Percentiles rank a stretch among this genome's conserved stretches.
Conservation (phyloP, 2,329 filamentous ascomycete genomes). For the Trichoderma sp. region DNA sequence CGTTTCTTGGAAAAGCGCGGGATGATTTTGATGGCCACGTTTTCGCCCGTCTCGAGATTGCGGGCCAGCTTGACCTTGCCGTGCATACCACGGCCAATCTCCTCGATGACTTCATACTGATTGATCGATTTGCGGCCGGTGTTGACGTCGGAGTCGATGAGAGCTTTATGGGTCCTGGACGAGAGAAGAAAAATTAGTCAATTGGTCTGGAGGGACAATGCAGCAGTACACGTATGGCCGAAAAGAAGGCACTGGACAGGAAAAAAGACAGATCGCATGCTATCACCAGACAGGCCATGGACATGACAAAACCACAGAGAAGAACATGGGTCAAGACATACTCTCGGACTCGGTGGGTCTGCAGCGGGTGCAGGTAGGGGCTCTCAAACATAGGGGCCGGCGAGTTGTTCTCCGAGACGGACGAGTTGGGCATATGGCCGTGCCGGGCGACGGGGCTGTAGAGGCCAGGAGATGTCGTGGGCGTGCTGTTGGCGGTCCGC, state of each 20-base stretch:
- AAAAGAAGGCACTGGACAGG: neutral
- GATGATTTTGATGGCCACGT: slow-evolving; percentile 98
- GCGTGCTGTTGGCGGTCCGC: slow-evolving; percentile 58
- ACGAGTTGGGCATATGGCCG: slow-evolving; percentile 44
- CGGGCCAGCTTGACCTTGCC: slow-evolving; percentile 96
- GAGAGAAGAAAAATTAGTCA: slow-evolving; percentile 1
- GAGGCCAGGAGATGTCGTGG: slow-evolving; percentile 62
- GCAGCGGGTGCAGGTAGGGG: slow-evolving; percentile 69
- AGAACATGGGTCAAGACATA: slow-evolving; percentile 50
- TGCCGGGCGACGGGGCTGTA: slow-evolving; percentile 57
- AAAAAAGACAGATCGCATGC: neutral
- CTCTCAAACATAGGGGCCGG: slow-evolving; percentile 54
- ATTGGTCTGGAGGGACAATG: neutral
- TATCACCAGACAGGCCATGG: neutral
- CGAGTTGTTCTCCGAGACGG: slow-evolving; percentile 57
- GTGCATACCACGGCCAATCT: slow-evolving; percentile 93
- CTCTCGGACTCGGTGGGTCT: slow-evolving; percentile 76
- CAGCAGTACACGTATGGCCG: neutral
- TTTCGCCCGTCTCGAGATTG: slow-evolving; percentile 72
- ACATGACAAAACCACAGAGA: slow-evolving; percentile 10
- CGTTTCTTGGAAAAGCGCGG: slow-evolving; percentile 92
- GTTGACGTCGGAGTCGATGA: slow-evolving; percentile 83
- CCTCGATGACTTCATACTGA: slow-evolving; percentile 94
- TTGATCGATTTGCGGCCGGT: slow-evolving; percentile 97
- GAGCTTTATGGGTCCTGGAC: slow-evolving; percentile 78